These are phyloP conservation scores for Wickerhamiella nectarea DNA, from an alignment of 805 yeast species.

Conservation along the genomic window DNA sequence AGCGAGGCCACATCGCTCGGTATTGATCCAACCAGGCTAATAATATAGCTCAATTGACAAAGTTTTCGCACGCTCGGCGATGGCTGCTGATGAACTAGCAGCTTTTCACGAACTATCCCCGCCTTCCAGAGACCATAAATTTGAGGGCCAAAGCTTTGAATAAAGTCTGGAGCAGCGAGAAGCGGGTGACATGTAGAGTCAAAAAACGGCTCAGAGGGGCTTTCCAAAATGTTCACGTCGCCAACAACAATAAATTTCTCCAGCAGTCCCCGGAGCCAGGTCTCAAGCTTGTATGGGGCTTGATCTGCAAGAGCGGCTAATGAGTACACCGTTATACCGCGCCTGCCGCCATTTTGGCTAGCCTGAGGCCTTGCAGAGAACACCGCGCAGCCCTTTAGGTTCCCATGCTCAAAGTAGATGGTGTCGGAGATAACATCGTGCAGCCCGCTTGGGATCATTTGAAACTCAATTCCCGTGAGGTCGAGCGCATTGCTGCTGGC, in stretches of 20 bases:
- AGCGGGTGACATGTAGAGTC: conserved; percentile 26
- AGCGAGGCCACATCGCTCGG: conserved; percentile 40
- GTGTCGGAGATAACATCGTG: conserved; percentile 41
- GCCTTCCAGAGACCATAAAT: conserved; percentile 52
- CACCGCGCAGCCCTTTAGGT: conserved; percentile 17
- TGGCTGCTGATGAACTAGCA: conserved; percentile 29
- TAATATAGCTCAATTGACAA: conserved; percentile 39
- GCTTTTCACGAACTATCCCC: conserved; percentile 42
- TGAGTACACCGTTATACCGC: conserved; percentile 13
- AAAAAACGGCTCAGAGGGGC: conserved; percentile 5
- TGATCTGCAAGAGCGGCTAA: conserved; percentile 14
- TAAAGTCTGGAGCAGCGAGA: conserved; percentile 29
- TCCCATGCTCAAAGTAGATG: conserved; percentile 33
- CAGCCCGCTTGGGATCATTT: conserved; percentile 56
- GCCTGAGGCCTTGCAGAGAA: conserved; percentile 6
- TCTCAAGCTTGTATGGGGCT: conserved; percentile 18
- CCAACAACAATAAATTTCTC: conserved; percentile 13
- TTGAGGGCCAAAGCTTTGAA: conserved; percentile 48
- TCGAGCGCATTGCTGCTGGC: conserved; percentile 21
- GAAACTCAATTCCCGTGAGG: conserved; percentile 41
- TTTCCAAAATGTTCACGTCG: conserved; percentile 8
- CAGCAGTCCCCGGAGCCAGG: conserved; percentile 13
- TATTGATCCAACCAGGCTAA: conserved; percentile 47
- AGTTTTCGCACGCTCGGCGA: conserved; percentile 13
- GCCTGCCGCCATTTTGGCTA: conserved; percentile 12